Conservation (phyloP, 2,329 filamentous ascomycete genomes). For the Phaeoacremonium minimum region DNA sequence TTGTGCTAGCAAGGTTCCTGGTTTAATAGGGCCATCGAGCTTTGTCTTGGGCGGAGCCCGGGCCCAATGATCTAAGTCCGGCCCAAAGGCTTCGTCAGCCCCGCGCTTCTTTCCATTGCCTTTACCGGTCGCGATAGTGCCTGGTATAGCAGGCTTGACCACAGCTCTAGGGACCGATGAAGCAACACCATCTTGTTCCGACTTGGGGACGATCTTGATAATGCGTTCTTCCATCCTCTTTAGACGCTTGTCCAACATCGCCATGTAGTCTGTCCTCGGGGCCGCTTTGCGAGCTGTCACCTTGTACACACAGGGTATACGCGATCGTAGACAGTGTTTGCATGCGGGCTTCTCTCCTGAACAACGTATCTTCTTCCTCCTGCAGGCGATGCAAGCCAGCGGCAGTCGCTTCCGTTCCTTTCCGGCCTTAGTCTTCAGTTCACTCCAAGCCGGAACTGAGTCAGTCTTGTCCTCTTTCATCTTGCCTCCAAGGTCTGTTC, state of each 20-base stretch:
- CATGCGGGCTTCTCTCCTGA: conserved; percentile 97
- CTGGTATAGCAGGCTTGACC: conserved; percentile 72
- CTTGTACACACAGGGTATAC: conserved; percentile 96
- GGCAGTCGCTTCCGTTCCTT: conserved; percentile 93
- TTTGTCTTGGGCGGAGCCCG: conserved; percentile 50
- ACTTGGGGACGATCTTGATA: conserved; percentile 89
- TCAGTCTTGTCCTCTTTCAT: conserved; percentile 55
- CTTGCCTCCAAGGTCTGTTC: conserved; percentile 48
- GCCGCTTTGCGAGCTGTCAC: conserved; percentile 92
- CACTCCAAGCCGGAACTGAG: conserved; percentile 67
- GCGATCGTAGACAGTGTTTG: conserved; percentile 89
- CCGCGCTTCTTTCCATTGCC: conserved; percentile 70
- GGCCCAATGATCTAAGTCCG: conserved; percentile 79
- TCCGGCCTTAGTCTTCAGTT: conserved; percentile 85
- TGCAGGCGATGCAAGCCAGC: conserved; percentile 90
- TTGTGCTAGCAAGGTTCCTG: conserved; percentile 52
- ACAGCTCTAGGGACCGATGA: conserved; percentile 70
- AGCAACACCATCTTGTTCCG: conserved; percentile 64
- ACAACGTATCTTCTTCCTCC: conserved; percentile 95
- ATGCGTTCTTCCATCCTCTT: conserved; percentile 98
- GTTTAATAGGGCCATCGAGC: conserved; percentile 40
- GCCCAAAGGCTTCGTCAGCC: conserved; percentile 82
- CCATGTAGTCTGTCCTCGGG: conserved; percentile 96
- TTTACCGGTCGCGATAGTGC: conserved; percentile 46
- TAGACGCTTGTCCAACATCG: conserved; percentile 92